Evolutionary conservation across 75 land plant genomes (phyloP), one percentile per base, ranked within the genome.

Genomic region (Pinus albicaulis): DNA sequence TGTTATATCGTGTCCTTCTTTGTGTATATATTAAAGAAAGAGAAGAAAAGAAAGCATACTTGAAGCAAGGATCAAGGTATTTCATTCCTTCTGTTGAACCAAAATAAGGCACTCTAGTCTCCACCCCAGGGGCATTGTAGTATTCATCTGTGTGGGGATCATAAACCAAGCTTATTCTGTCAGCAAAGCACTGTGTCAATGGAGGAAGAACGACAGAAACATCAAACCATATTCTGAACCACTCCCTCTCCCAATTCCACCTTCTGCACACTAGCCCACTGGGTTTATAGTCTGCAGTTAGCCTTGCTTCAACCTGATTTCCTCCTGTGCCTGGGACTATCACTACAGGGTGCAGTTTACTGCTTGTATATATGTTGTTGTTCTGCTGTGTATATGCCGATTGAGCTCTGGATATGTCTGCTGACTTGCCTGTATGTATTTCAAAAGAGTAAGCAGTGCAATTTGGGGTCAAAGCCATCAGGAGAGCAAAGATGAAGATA

Each of bases 301-400:
- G 80, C 80, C 88, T 81, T 0, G 90, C 99, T 78, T 96, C 95
- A 2, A 96, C 84, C 76, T 94, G 99, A 84, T 94, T 96, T 24
- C 99, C 99, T 20, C 99, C 99, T 36, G 81, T 86, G 5, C 99
- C 99, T 10, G 99, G 99, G 6, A 96, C 80, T 20, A 96, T 76
- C 26, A 94, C 80, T 38, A 94, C 73, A 11, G 98, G 99, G 59
- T 87, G 85, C 34, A 84, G 88, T 48, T 48, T 48, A 48, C 12
- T 48, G 53, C 53, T 48, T 48, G 11, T 48, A 48, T 11, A 48
- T 48, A 48, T 48, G 53, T 48, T 48, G 53, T 48, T 10, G 53
- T 10, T 48, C 11, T 48, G 13, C 12, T 48, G 53, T 48, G 53
- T 48, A 48, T 48, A 48, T 48, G 53, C 2, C 53, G 53, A 48